Conservation (phyloP, 2,329 filamentous ascomycete species). For the Claviceps capensis region DNA sequence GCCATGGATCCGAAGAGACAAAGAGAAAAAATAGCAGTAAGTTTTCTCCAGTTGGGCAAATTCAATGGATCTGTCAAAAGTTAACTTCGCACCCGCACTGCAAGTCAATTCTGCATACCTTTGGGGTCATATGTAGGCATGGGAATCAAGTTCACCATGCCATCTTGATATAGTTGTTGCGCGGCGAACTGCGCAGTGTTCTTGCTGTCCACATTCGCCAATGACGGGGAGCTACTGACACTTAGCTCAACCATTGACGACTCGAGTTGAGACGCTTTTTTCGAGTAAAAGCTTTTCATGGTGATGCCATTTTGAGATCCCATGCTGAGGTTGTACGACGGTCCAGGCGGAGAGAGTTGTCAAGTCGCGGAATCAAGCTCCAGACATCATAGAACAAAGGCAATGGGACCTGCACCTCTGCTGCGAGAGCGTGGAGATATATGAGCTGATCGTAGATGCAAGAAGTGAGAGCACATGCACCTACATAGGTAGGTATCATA, state of each 20-base stretch:
- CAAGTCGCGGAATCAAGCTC: not conserved
- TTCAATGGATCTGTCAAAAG: not conserved
- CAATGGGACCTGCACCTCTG: not conserved
- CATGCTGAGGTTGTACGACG: not conserved
- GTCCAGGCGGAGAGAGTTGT: not conserved
- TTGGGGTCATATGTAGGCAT: constrained; percentile 1
- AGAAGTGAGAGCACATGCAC: not conserved
- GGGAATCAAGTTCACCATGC: constrained; percentile 1
- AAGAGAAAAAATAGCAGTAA: not conserved
- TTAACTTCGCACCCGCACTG: not conserved
- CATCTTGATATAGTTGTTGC: not conserved
- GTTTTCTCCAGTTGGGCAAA: constrained; percentile 1
- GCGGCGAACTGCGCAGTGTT: not conserved
- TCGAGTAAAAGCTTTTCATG: not conserved
- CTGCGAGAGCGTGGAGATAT: not conserved
- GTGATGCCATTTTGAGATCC: not conserved
- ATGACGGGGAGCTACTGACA: not conserved
- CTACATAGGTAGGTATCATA: not conserved
- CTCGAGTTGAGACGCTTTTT: not conserved
- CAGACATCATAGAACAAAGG: not conserved
- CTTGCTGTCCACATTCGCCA: not conserved
- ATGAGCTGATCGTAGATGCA: not conserved
- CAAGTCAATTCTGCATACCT: not conserved
- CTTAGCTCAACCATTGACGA: not conserved
- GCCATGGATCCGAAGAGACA: constrained; percentile 4